phyloP scores from a whole-genome alignment of 164 flowering plant species.

The Tinospora cordifolia region DNA sequence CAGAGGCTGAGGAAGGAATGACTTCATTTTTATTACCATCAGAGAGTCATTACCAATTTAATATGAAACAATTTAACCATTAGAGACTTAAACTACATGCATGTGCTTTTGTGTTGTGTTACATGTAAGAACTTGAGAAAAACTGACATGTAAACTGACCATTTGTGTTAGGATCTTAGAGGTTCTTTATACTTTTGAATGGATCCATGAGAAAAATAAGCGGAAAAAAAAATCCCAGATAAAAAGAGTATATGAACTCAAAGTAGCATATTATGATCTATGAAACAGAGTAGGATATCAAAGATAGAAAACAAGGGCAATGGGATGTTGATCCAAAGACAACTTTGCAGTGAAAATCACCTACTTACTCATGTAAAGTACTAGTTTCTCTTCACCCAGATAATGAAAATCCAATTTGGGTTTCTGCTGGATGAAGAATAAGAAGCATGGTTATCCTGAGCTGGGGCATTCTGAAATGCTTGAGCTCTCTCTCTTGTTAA shows the following conservation, averaged over 20 bases:
- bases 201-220: too few species aligned
- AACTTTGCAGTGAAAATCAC: background rate
- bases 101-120: too few species aligned
- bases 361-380: background rate
- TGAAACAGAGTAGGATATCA: background rate
- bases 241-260: background rate
- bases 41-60: too few species aligned
- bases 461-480: conserved; percentile 9
- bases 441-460: background rate
- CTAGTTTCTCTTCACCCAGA: background rate
- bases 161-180: too few species aligned
- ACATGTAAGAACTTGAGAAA: too few species aligned
- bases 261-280: background rate
- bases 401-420: background rate
- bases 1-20: too few species aligned
- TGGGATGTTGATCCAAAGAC: background rate
- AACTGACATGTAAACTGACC: too few species aligned
- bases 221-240: too few species aligned
- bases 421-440: background rate
- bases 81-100: background rate
- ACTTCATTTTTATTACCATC: too few species aligned
- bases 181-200: too few species aligned
- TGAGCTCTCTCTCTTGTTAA: conserved; percentile 12
- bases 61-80: too few species aligned
- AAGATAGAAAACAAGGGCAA: background rate